These are phyloP conservation scores for Lasiosphaeria miniovina DNA, from an alignment of 495 filamentous ascomycete species.

Conservation along the genomic window DNA sequence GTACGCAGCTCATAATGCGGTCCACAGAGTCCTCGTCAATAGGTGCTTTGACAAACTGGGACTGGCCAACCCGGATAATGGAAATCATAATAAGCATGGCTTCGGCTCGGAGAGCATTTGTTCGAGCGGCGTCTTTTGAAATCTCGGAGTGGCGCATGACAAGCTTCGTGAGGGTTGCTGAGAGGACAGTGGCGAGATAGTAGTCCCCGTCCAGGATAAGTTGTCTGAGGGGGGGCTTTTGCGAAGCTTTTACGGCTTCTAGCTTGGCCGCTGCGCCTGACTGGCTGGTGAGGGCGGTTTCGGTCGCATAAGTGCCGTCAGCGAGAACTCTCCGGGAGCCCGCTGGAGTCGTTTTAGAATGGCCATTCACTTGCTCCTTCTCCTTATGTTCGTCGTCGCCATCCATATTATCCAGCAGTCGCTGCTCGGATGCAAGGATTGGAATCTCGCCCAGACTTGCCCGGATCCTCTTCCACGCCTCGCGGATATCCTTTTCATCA, in stretches of 20 bases:
- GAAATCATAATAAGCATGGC: slow-evolving; percentile 99
- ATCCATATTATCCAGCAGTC: slow-evolving; percentile 69
- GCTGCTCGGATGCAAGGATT: slow-evolving; percentile 92
- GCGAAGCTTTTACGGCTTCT: slow-evolving; percentile 93
- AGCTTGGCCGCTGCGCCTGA: slow-evolving; percentile 85
- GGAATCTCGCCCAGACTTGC: slow-evolving; percentile 95
- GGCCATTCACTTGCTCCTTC: slow-evolving; percentile 74
- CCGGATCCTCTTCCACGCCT: slow-evolving; percentile 95
- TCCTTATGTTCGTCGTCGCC: slow-evolving; percentile 54
- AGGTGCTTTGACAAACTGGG: slow-evolving; percentile 92
- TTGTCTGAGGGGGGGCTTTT: slow-evolving; percentile 93
- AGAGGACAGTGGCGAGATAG: slow-evolving; percentile 91
- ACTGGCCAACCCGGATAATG: slow-evolving; percentile 95
- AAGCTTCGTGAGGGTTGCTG: slow-evolving; percentile 92
- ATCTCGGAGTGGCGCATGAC: slow-evolving; percentile 98
- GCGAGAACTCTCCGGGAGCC: slow-evolving; percentile 90
- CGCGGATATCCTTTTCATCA: slow-evolving; percentile 88
- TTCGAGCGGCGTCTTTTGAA: slow-evolving; percentile 79
- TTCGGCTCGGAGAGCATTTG: slow-evolving; percentile 91
- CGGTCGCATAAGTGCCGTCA: slow-evolving; percentile 96
- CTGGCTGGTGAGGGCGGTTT: slow-evolving; percentile 91
- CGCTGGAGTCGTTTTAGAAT: slow-evolving; percentile 70
- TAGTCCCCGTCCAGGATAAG: slow-evolving; percentile 97
- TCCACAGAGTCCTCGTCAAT: slow-evolving; percentile 98
- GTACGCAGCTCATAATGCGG: slow-evolving; percentile 93